These are phyloP conservation scores for Lizonia empirigonia DNA, from an alignment of 2,329 filamentous ascomycete species.

Conservation along the genomic window DNA sequence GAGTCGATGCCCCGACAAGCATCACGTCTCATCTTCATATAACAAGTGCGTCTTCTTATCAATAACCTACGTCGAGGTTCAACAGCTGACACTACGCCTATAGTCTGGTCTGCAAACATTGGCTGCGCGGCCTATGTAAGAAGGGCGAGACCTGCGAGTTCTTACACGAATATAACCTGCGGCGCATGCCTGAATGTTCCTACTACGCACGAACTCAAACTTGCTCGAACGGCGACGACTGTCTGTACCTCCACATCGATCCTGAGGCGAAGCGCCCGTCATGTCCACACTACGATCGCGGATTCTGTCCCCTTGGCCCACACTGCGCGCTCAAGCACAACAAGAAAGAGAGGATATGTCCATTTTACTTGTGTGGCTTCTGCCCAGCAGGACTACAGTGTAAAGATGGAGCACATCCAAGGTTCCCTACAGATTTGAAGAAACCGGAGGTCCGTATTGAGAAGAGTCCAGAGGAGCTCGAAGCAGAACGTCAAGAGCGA, in stretches of 20 bases:
- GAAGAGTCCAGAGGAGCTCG: conserved; percentile 73
- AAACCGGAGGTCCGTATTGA: conserved; percentile 67
- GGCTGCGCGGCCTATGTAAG: conserved; percentile 95
- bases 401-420: conserved; percentile 79
- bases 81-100: conserved; percentile 13
- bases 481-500: conserved; percentile 60
- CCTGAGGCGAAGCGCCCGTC: conserved; percentile 68
- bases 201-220: conserved; percentile 93
- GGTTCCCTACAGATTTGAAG: conserved; percentile 73
- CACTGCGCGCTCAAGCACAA: conserved; percentile 88
- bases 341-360: conserved; percentile 73
- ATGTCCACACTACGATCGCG: conserved; percentile 85
- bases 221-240: conserved; percentile 96
- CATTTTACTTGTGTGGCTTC: conserved; percentile 90
- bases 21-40: conserved; percentile 66
- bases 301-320: conserved; percentile 91
- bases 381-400: conserved; percentile 84
- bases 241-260: conserved; percentile 88
- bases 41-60: conserved; percentile 59
- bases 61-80: neutral
- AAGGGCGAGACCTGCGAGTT: conserved; percentile 98
- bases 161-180: conserved; percentile 96
- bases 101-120: conserved; percentile 95
- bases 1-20: conserved; percentile 82
- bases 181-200: conserved; percentile 98